These are phyloP conservation scores for Aspergillus funiculosus DNA, from an alignment of 495 filamentous ascomycete genomes.

Conservation along the genomic window DNA sequence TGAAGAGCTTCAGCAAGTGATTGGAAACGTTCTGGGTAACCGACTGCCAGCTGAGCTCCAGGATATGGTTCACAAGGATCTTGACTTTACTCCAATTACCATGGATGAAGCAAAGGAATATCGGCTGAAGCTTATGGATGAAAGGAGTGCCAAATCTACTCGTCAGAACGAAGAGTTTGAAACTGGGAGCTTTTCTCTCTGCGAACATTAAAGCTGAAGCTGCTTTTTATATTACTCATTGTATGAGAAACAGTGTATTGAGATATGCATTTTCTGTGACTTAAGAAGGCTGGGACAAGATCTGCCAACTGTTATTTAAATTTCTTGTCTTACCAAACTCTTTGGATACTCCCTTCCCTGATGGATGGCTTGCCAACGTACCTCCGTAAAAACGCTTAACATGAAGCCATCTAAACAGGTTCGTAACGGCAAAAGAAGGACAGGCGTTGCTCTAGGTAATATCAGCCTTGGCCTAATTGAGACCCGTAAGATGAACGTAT, in stretches of 20 bases:
- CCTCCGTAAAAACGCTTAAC: no score
- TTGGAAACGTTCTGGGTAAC: slow-evolving; percentile 10
- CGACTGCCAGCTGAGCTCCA: slow-evolving; percentile 37
- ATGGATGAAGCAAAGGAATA: slow-evolving; percentile 42
- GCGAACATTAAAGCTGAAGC: slow-evolving; percentile 23
- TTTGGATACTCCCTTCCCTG: no score
- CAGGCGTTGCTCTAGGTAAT: no score
- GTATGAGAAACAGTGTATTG: not conserved
- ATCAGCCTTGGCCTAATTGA: no score
- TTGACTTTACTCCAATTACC: slow-evolving; percentile 30
- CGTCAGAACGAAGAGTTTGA: slow-evolving; percentile 19
- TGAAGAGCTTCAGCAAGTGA: slow-evolving; percentile 13
- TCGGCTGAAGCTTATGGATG: slow-evolving; percentile 44
- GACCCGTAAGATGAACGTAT: no score
- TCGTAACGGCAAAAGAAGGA: no score
- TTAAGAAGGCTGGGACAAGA: no score
- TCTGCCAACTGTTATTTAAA: no score
- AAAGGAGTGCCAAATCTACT: slow-evolving; percentile 25
- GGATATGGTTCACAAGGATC: slow-evolving; percentile 29
- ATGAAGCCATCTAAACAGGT: no score
- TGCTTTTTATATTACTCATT: not conserved
- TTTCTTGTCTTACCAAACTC: no score
- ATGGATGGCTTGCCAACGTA: no score
- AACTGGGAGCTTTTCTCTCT: slow-evolving; percentile 18
- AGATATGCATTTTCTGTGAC: not conserved